Evolutionary conservation across 192 early-diverging fungal species (phyloP), one percentile per base, ranked within the genome.

Genomic region (Linnemannia exigua): DNA sequence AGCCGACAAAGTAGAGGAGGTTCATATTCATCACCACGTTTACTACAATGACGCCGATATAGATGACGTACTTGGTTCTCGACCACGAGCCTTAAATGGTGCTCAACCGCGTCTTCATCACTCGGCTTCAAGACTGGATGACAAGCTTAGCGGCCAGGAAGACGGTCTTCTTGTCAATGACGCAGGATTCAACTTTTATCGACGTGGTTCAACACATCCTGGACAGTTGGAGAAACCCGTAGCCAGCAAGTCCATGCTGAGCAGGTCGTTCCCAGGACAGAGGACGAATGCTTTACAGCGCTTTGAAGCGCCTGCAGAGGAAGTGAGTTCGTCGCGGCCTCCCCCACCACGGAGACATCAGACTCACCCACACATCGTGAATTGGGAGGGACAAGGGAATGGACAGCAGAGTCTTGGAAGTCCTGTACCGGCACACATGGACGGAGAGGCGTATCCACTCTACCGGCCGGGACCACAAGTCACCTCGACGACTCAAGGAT

Each of bases 21-120:
- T 85, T 20, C 82, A 85, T 37, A 79, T 85, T 67, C 82, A 85
- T 33, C 82, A 79, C 48, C 82, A 79, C 22, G 73, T 79, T 44
- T 70, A 85, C 20, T 85, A 74, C 54, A 54, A 67, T 19, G 77
- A 74, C 22, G 74, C 68, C 0, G 72, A 75, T 58, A 8, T n/a
- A 16, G 37, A 72, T 22, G 35, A 44, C 37, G 5, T 63, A 0
- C 28, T 25, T 31, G 31, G 12, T 63, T 0, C 28, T 11, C 58
- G 58, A 15, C 14, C 58, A 63, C 25, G 25, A 15, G 14, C 15
- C 58, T 0, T 31, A 3, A 44, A 44, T 44, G 41, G 41, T 44
- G 9, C 5, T 15, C 28, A 63, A 15, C 28, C 58, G 12, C 58
- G 58, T 31, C 58, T 63, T 12, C 58, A 63, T 25, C 58, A 63